These are phyloP conservation scores for Kluyveromyces marxianus DNA, from an alignment of 1,139 yeast species.

Conservation along the genomic window DNA sequence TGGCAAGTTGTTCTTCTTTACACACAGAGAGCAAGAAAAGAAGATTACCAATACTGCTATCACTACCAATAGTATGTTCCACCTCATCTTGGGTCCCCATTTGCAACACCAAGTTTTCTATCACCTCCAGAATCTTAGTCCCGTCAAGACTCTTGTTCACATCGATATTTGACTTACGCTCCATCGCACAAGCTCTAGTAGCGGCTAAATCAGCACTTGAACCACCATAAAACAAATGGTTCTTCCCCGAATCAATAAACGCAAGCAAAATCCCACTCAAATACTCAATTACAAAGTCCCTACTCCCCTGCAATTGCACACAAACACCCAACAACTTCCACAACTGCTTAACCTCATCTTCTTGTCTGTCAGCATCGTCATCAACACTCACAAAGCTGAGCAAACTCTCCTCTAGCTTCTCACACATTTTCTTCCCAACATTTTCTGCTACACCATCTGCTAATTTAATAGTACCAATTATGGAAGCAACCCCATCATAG, in stretches of 20 bases:
- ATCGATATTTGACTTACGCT: too few relatives aligned
- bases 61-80: background rate
- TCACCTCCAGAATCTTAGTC: background rate
- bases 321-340: too few relatives aligned
- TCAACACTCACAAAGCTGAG: background rate
- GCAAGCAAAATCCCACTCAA: too few relatives aligned
- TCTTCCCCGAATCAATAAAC: too few relatives aligned
- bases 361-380: too few relatives aligned
- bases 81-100: background rate
- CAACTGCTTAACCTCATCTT: background rate
- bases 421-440: background rate
- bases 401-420: background rate
- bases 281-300: too few relatives aligned
- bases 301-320: too few relatives aligned
- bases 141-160: background rate
- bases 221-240: too few relatives aligned
- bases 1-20: background rate
- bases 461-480: background rate
- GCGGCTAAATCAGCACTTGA: too few relatives aligned
- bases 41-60: background rate
- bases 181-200: too few relatives aligned
- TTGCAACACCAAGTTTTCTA: background rate
- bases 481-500: background rate
- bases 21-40: background rate
- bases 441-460: background rate